phyloP scores from a whole-genome alignment of 352 stramenopile species.

The Phytophthora constricta region DNA sequence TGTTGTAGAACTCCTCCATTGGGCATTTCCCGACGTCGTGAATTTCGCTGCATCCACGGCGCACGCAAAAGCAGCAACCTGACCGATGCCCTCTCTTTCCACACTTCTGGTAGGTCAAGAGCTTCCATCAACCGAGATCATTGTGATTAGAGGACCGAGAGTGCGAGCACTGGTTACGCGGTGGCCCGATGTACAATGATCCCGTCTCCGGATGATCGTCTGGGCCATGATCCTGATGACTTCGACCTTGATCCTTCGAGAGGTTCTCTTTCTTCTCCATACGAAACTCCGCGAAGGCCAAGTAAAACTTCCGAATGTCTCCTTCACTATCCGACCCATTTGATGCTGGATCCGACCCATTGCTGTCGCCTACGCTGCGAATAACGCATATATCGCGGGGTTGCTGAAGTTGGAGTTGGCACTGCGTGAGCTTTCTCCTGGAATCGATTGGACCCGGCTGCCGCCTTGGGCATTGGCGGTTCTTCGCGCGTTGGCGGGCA shows the following conservation, averaged over 20 bases:
- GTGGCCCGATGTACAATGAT: background rate
- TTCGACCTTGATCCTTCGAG: too few species aligned
- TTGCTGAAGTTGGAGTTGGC: background rate
- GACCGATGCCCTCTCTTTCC: constrained; percentile 8
- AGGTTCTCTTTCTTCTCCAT: background rate
- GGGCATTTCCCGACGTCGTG: constrained; percentile 7
- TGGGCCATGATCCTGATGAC: background rate
- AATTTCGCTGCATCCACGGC: constrained; percentile 14
- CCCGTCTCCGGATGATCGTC: too few species aligned
- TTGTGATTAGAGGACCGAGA: constrained; percentile 1
- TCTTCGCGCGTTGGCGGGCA: constrained; percentile 4
- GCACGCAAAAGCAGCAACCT: constrained; percentile 16
- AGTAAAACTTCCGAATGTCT: background rate
- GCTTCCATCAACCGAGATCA: constrained; percentile 14
- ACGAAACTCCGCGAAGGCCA: background rate
- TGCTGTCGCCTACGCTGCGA: background rate
- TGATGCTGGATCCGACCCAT: background rate
- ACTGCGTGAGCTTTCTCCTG: background rate
- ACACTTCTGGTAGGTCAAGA: constrained; percentile 15
- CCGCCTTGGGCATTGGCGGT: background rate
- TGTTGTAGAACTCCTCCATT: constrained; percentile 24
- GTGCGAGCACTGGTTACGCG: background rate
- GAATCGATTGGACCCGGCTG: background rate
- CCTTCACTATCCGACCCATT: background rate
- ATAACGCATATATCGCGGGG: background rate